phyloP scores from a whole-genome alignment of 2,329 filamentous ascomycete genomes.

The Alternaria arborescens region DNA sequence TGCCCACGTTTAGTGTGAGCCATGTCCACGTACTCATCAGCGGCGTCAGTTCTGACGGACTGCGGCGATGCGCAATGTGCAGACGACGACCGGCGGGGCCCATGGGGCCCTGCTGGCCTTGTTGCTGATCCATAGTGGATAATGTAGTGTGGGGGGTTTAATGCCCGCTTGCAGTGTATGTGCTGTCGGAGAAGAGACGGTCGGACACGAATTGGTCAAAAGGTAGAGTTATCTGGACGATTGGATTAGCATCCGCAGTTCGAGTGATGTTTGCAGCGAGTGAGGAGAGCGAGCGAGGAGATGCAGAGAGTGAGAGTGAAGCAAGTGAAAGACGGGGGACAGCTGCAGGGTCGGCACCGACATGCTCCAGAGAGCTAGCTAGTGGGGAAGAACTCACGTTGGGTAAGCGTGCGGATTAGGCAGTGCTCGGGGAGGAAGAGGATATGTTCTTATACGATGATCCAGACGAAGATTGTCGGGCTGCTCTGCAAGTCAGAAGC shows the following conservation, averaged over 20 bases:
- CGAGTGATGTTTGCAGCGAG: not conserved
- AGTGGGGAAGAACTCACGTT: slow-evolving; percentile 39
- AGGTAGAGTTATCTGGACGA: slow-evolving; percentile 36
- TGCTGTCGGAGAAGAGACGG: slow-evolving; percentile 36
- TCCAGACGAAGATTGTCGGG: slow-evolving; percentile 2
- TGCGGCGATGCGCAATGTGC: slow-evolving; percentile 96
- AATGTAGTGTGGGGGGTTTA: slow-evolving; percentile 33
- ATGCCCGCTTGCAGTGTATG: slow-evolving; percentile 32
- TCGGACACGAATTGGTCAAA: slow-evolving; percentile 33
- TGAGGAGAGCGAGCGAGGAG: not conserved
- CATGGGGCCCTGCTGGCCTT: slow-evolving; percentile 60
- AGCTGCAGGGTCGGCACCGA: slow-evolving; percentile 31
- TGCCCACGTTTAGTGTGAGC: slow-evolving; percentile 13
- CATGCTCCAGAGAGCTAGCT: slow-evolving; percentile 35
- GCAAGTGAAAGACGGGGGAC: slow-evolving; percentile 12
- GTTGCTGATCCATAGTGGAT: slow-evolving; percentile 60
- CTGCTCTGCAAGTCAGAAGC: slow-evolving; percentile 40
- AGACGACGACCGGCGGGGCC: slow-evolving; percentile 87
- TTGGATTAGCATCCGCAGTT: slow-evolving; percentile 24
- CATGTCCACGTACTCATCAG: slow-evolving; percentile 86
- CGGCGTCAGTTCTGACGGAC: slow-evolving; percentile 95
- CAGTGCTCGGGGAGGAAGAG: slow-evolving; percentile 32
- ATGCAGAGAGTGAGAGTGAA: not conserved
- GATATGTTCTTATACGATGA: slow-evolving; percentile 43
- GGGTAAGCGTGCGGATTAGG: slow-evolving; percentile 29